Conservation (phyloP, 768 basidiomycete species). For the Xanthoconium purpureum region DNA sequence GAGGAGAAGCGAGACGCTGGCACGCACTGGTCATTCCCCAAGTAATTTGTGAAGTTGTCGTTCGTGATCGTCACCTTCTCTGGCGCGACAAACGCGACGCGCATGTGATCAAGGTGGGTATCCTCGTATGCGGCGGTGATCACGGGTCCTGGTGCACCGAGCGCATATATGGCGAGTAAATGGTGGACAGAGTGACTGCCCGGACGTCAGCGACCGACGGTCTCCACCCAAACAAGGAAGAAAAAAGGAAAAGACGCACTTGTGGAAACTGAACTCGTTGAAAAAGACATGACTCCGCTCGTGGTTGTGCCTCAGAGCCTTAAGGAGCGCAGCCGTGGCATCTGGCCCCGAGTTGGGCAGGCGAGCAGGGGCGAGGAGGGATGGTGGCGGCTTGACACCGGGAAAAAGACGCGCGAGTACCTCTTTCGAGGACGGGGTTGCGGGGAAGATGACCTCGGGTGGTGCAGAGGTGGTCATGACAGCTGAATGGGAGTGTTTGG, state of each 20-base stretch:
- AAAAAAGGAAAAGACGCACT: conserved; percentile 18
- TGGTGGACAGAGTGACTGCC: conserved; percentile 56
- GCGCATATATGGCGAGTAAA: conserved; percentile 53
- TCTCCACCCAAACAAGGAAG: not conserved
- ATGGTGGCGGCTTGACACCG: conserved; percentile 28
- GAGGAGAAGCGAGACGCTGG: not conserved
- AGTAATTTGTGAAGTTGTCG: conserved; percentile 22
- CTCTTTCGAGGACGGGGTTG: conserved; percentile 17
- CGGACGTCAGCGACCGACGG: not conserved
- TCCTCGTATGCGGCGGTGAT: conserved; percentile 42
- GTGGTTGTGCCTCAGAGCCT: conserved; percentile 49
- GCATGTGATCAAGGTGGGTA: conserved; percentile 39
- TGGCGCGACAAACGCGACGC: conserved; percentile 32
- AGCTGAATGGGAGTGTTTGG: not conserved
- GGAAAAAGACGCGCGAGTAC: conserved; percentile 33
- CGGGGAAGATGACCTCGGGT: conserved; percentile 20
- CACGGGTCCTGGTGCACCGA: conserved; percentile 49
- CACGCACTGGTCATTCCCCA: conserved; percentile 32
- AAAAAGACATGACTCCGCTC: conserved; percentile 54
- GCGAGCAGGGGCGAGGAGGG: conserved; percentile 35
- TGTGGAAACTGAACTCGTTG: conserved; percentile 38
- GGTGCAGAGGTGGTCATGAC: conserved; percentile 28
- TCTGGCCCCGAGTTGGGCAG: conserved; percentile 37
- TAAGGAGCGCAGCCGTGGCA: conserved; percentile 38
- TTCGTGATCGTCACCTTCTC: conserved; percentile 24